Evolutionary conservation across 225 moss, liverwort and hornwort species (phyloP), one percentile per base, ranked within the genome.

Genomic region (Physcomitrium patens): DNA sequence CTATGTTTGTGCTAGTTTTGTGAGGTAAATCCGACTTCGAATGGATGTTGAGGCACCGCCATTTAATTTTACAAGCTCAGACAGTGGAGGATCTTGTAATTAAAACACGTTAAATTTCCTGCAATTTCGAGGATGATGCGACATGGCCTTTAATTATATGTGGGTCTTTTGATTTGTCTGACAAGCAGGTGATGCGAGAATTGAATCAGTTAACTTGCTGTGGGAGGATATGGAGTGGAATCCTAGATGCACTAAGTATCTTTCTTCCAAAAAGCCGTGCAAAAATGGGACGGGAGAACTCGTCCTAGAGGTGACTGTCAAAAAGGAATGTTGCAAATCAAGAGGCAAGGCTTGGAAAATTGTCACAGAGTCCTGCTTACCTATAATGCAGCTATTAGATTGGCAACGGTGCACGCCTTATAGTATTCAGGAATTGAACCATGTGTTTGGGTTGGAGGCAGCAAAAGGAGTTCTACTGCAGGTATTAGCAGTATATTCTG

Each of bases 391-490:
- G 65, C 53, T 85, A 12, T 71, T 99, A 72, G 93, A 99, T 76
- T 99, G 99, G 99, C 65, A 83, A 57, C 89, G 95, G 60, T 93
- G 87, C 74, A 71, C 80, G 44, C 99, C 99, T 3, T 99, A 99
- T 68, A 87, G 94, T 22, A 67, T 95, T 14, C 90, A 93, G 75
- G 99, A 95, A 77, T 72, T 92, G 24, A 67, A 58, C 23, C 76
- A 86, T 53, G 76, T 65, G 27, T 86, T 90, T 3, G 99, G 99
- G 20, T 72, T 99, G 65, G 95, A 95, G 83, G 95, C 93, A 82
- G 91, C 95, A 15, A 86, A 75, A 60, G 76, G 62, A 63, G 76
- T 79, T 42, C 80, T 96, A 61, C 64, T 85, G 60, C 89, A 92
- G 96, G 96, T 96, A 75, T 52, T 54, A 22, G 23, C 58, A 48